Conservation (phyloP, 148 eudicot species). For the Dianthus caryophyllus region DNA sequence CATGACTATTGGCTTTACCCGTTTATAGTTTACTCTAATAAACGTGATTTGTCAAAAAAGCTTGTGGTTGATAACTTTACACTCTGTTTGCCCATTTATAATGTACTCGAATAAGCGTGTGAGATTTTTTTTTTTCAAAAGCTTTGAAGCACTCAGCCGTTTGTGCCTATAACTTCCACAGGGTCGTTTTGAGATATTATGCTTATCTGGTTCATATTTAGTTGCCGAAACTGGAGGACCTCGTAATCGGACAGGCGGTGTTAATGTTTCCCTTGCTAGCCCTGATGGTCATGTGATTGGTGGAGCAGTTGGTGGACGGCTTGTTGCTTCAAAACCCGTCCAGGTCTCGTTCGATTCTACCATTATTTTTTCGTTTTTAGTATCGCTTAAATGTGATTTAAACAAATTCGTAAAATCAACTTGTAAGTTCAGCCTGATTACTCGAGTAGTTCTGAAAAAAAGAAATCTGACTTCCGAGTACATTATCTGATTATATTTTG, state of each 20-base stretch:
- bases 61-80: neutral
- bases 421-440: too few species aligned
- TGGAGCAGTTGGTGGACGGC: slow-evolving; percentile 77
- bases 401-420: too few species aligned
- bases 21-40: too few species aligned
- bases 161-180: slow-evolving; percentile 21
- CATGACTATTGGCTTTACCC: too few species aligned
- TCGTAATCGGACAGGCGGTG: slow-evolving; percentile 72
- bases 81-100: neutral
- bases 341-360: slow-evolving; percentile 42
- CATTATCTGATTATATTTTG: too few species aligned
- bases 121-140: neutral
- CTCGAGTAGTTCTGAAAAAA: too few species aligned
- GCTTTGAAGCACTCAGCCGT: slow-evolving; percentile 6
- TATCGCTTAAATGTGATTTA: too few species aligned
- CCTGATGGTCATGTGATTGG: slow-evolving; percentile 87
- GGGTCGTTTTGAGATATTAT: slow-evolving; percentile 88
- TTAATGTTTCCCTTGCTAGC: slow-evolving; percentile 72
- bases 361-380: too few species aligned
- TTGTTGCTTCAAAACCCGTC: slow-evolving; percentile 65
- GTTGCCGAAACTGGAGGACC: slow-evolving; percentile 63
- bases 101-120: neutral
- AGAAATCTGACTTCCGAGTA: too few species aligned
- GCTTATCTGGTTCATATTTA: slow-evolving; percentile 88
- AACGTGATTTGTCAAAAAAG: too few species aligned